Evolutionary conservation across 108 stramenopile species (phyloP).

Genomic region (Cylindrotheca closterium): DNA sequence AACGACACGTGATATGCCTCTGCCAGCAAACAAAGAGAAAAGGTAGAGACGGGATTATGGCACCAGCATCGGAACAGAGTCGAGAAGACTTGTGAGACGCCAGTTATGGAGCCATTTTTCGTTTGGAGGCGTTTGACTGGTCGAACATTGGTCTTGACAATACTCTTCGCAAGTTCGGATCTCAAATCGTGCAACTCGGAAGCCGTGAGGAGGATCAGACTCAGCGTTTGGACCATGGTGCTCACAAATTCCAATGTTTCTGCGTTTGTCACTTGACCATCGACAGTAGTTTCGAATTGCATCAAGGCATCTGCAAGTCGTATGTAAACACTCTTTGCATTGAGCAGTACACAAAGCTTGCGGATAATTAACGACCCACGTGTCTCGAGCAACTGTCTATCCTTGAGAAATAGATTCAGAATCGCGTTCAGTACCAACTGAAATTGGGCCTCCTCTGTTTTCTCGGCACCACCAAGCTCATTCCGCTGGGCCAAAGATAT

Average conservation of each 20-base stretch:
- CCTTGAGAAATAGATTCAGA: slow-evolving; percentile 83
- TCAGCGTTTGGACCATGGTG: slow-evolving; percentile 98
- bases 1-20: slow-evolving; percentile 94
- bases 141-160: slow-evolving; percentile 2
- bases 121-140: slow-evolving; percentile 5
- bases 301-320: slow-evolving; percentile 83
- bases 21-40: slow-evolving; percentile 93
- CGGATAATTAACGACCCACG: slow-evolving; percentile 95
- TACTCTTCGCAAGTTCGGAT: slow-evolving; percentile 42
- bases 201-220: slow-evolving; percentile 95
- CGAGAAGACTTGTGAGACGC: slow-evolving; percentile 72
- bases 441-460: slow-evolving; percentile 81
- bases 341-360: slow-evolving; percentile 92
- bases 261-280: slow-evolving; percentile 33
- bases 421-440: slow-evolving; percentile 91
- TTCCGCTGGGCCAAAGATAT: slow-evolving; percentile 70
- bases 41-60: slow-evolving; percentile 96
- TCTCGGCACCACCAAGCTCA: slow-evolving; percentile 29
- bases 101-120: slow-evolving; percentile 19
- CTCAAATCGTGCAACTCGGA: slow-evolving; percentile 91
- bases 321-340: slow-evolving; percentile 93
- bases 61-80: slow-evolving; percentile 95
- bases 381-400: slow-evolving; percentile 90
- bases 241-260: slow-evolving; percentile 87
- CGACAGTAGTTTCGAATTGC: slow-evolving; percentile 49